These are phyloP conservation scores for Thelonectria blattea DNA, from an alignment of 2,329 filamentous ascomycete species.

Conservation along the genomic window DNA sequence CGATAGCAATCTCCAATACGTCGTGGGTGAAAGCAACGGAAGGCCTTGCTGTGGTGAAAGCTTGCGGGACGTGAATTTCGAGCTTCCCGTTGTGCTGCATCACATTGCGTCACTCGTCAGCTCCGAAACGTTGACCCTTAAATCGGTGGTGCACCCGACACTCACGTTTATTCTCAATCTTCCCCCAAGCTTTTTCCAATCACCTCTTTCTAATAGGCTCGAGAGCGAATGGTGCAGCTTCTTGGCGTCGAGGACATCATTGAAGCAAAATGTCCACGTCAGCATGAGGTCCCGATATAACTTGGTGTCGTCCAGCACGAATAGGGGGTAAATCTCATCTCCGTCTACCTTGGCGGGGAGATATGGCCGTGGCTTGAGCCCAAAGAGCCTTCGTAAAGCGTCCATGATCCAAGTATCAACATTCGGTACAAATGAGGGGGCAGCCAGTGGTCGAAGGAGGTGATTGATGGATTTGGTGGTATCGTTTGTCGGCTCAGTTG, in stretches of 20 bases:
- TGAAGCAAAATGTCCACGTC: constrained; percentile 48
- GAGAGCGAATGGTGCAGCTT: constrained; percentile 46
- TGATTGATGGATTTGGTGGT: too few relatives aligned
- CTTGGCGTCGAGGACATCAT: constrained; percentile 52
- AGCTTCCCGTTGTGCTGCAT: constrained; percentile 33
- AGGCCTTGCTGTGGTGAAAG: constrained; percentile 43
- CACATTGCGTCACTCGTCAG: neutral
- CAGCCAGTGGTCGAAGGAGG: too few relatives aligned
- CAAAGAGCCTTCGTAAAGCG: neutral
- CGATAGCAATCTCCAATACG: constrained; percentile 38
- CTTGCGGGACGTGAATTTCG: constrained; percentile 42
- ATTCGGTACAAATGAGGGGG: too few relatives aligned
- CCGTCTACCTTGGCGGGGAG: neutral
- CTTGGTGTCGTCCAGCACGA: constrained; percentile 11
- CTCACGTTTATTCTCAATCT: constrained; percentile 39
- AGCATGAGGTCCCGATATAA: constrained; percentile 2
- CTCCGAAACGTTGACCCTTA: neutral
- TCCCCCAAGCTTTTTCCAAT: constrained; percentile 55
- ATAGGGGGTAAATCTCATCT: constrained; percentile 12
- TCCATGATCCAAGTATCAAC: neutral
- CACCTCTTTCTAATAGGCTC: constrained; percentile 48
- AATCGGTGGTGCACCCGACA: constrained; percentile 10
- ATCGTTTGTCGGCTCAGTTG: too few relatives aligned
- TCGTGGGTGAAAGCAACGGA: constrained; percentile 50
- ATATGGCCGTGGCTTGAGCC: neutral